phyloP scores from a whole-genome alignment of 768 basidiomycete species.

The Boletus rubescentipes region DNA sequence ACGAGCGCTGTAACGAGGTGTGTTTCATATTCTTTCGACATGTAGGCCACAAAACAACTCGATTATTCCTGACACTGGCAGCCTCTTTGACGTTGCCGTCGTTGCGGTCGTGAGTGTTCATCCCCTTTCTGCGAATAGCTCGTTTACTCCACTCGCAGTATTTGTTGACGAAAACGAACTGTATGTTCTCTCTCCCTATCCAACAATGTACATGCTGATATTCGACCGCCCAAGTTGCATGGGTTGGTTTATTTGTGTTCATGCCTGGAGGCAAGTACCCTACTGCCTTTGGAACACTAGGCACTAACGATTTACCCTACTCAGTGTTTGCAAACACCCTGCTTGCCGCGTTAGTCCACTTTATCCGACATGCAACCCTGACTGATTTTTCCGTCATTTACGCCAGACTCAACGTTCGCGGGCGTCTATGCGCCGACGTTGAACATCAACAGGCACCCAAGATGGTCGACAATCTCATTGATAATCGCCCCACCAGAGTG shows the following conservation, averaged over 20 bases:
- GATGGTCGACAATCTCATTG: conserved; percentile 6
- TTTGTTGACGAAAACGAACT: conserved; percentile 13
- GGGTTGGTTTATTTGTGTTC: conserved; percentile 14
- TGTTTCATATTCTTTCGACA: background rate
- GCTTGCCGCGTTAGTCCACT: conserved; percentile 17
- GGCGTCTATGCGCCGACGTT: conserved; percentile 9
- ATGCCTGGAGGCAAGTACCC: conserved; percentile 20
- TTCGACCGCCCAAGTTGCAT: conserved; percentile 4
- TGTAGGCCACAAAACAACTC: background rate
- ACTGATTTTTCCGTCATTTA: background rate
- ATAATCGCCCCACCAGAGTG: conserved; percentile 4
- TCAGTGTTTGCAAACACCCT: conserved; percentile 21
- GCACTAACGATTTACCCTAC: background rate
- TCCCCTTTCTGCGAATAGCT: background rate
- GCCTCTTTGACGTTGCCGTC: conserved; percentile 7
- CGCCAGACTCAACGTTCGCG: conserved; percentile 14
- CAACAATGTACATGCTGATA: background rate
- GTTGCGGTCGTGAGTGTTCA: conserved; percentile 12
- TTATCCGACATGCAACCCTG: background rate
- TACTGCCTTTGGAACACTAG: no score
- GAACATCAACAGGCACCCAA: conserved; percentile 9
- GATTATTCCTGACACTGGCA: background rate
- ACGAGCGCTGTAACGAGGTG: conserved; percentile 15
- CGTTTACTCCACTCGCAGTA: conserved; percentile 6
- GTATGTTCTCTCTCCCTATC: conserved; percentile 1